These are phyloP conservation scores for Botrytis medusae DNA, from an alignment of 2,329 filamentous ascomycete genomes.

Conservation along the genomic window DNA sequence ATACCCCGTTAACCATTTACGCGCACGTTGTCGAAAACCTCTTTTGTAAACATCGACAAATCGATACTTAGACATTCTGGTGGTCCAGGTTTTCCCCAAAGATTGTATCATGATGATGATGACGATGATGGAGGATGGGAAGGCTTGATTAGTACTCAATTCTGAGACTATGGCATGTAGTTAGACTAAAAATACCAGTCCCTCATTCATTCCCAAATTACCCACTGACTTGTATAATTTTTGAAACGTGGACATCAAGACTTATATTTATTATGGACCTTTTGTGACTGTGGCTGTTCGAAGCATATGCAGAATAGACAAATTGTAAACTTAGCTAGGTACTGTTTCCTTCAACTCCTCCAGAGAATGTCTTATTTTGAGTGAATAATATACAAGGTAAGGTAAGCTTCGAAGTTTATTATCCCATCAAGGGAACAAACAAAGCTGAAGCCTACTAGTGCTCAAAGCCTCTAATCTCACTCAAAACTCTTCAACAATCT, in stretches of 20 bases:
- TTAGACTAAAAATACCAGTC: slow-evolving; percentile 41
- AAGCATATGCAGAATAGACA: background rate
- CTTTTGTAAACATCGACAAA: slow-evolving; percentile 29
- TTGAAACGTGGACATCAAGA: background rate
- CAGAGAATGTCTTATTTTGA: background rate
- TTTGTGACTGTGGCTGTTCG: background rate
- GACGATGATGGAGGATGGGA: slow-evolving; percentile 35
- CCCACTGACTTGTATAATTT: background rate
- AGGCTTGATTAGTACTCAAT: slow-evolving; percentile 30
- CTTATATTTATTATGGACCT: background rate
- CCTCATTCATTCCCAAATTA: slow-evolving; percentile 32
- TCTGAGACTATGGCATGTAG: slow-evolving; percentile 36
- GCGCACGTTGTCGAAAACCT: slow-evolving; percentile 32
- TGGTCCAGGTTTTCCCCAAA: slow-evolving; percentile 29
- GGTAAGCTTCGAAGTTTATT: background rate
- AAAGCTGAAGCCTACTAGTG: background rate
- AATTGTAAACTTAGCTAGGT: background rate
- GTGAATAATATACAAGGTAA: background rate
- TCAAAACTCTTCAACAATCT: background rate
- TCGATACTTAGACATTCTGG: slow-evolving; percentile 29
- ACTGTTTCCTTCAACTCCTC: background rate
- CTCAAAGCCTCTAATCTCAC: background rate
- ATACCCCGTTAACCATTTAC: slow-evolving; percentile 28
- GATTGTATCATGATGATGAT: slow-evolving; percentile 34
- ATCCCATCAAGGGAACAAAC: background rate